Percentiles rank a stretch among this genome's conserved stretches.
These are phyloP conservation scores for Nicotiana tomentosiformis DNA, from an alignment of 257 asterid genomes.

Conservation along the genomic window DNA sequence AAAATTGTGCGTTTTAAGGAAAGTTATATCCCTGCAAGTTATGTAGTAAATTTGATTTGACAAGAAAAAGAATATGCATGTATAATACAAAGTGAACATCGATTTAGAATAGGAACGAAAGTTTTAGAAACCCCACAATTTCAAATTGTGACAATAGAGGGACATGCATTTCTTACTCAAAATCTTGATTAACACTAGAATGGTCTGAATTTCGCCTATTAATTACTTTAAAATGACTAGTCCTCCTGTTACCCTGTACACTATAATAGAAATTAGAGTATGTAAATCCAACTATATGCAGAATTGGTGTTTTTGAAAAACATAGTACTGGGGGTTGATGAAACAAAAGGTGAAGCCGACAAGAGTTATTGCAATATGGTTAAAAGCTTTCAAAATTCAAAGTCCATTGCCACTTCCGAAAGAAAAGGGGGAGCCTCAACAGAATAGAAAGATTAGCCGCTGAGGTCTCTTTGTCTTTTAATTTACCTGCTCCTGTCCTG, in stretches of 20 bases:
- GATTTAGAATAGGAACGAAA: too few species aligned
- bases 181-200: not conserved
- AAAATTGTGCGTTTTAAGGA: not conserved
- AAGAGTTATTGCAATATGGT: not conserved
- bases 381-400: constrained; percentile 8
- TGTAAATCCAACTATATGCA: not conserved
- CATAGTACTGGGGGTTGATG: not conserved
- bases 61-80: too few species aligned
- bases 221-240: too few species aligned
- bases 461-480: not conserved
- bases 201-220: too few species aligned
- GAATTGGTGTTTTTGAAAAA: not conserved
- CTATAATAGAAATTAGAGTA: too few species aligned
- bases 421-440: not conserved
- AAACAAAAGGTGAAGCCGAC: not conserved
- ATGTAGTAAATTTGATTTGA: too few species aligned
- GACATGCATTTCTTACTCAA: not conserved
- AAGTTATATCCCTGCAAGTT: too few species aligned
- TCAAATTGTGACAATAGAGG: not conserved
- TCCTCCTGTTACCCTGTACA: too few species aligned
- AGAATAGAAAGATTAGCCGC: not conserved
- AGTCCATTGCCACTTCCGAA: constrained; percentile 10
- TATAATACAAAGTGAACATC: too few species aligned
- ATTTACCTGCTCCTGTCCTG: not conserved
- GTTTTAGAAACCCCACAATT: not conserved